Evolutionary conservation across 768 basidiomycete species (phyloP).

Genomic region (Rossbeevera mucosa): DNA sequence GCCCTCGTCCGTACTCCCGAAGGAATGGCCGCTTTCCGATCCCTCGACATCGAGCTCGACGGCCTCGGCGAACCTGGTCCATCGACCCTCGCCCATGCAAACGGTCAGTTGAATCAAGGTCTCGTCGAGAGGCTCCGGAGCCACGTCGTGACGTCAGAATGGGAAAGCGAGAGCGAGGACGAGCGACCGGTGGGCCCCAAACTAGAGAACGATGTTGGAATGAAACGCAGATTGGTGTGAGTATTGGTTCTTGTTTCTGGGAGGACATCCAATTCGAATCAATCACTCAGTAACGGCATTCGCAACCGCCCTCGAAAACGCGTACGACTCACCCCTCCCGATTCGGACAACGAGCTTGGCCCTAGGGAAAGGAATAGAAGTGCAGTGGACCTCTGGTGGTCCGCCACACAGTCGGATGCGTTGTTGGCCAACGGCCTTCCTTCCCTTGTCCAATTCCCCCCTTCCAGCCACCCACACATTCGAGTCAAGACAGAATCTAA

Average conservation of each 20-base stretch:
- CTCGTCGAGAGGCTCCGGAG: conserved; percentile 19
- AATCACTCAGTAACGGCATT: conserved; percentile 20
- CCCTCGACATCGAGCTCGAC: conserved; percentile 54
- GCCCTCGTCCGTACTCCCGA: conserved; percentile 67
- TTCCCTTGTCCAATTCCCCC: conserved; percentile 36
- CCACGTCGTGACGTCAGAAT: conserved; percentile 19
- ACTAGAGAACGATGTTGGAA: conserved; percentile 39
- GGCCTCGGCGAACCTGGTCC: conserved; percentile 32
- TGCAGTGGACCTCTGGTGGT: conserved; percentile 67
- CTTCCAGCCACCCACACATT: conserved; percentile 1
- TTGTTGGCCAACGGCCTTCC: conserved; percentile 66
- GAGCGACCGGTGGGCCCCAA: conserved; percentile 20
- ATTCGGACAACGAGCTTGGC: conserved; percentile 32
- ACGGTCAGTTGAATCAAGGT: conserved; percentile 22
- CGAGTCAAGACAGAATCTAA: conserved; percentile 13
- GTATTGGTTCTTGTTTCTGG: conserved; percentile 9
- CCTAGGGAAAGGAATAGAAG: conserved; percentile 36
- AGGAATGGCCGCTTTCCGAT: conserved; percentile 66
- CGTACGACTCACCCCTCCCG: conserved; percentile 42
- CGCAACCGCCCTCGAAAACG: conserved; percentile 58
- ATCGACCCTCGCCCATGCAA: conserved; percentile 31
- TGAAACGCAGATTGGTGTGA: conserved; percentile 53
- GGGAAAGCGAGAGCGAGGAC: conserved; percentile 38
- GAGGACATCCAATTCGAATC: too few species aligned
- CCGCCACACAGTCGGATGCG: conserved; percentile 56